These are phyloP conservation scores for Beauveria australis DNA, from an alignment of 2,329 filamentous ascomycete species.

Conservation along the genomic window DNA sequence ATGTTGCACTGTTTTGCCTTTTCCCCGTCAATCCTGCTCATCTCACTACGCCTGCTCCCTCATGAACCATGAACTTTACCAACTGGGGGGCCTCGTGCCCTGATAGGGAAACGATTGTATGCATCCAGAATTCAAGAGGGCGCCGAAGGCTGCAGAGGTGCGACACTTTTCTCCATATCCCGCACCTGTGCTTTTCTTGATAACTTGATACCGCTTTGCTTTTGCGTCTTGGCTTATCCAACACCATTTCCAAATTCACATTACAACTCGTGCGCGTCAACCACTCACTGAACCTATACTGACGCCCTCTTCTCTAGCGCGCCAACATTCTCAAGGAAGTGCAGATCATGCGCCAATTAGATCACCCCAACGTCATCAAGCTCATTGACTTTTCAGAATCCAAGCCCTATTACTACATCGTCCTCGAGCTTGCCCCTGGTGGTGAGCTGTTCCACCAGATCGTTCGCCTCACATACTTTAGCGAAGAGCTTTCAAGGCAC, in stretches of 20 bases:
- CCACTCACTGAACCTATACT: constrained; percentile 15
- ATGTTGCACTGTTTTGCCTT: constrained; percentile 6
- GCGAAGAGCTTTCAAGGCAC: constrained; percentile 87
- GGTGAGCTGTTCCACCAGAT: constrained; percentile 98
- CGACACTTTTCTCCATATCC: constrained; percentile 41
- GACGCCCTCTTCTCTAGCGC: constrained; percentile 49
- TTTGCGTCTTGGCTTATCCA: background rate
- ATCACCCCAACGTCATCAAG: constrained; percentile 93
- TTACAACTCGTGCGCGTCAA: background rate
- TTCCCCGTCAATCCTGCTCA: constrained; percentile 4
- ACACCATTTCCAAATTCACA: background rate
- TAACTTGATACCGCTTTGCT: background rate
- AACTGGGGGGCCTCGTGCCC: constrained; percentile 37
- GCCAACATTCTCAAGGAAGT: constrained; percentile 98
- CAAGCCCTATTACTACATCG: constrained; percentile 92
- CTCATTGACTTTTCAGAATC: constrained; percentile 92
- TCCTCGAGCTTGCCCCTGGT: constrained; percentile 88
- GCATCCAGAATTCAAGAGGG: constrained; percentile 94
- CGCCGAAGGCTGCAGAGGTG: constrained; percentile 96
- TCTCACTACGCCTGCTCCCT: constrained; percentile 9
- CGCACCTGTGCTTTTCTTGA: constrained; percentile 18
- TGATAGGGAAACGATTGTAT: constrained; percentile 80
- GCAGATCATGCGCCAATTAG: constrained; percentile 94
- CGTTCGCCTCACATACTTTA: constrained; percentile 95
- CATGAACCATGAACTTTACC: constrained; percentile 35